Conservation (phyloP, 306 rosid species). For the Pachyrhizus erosus region DNA sequence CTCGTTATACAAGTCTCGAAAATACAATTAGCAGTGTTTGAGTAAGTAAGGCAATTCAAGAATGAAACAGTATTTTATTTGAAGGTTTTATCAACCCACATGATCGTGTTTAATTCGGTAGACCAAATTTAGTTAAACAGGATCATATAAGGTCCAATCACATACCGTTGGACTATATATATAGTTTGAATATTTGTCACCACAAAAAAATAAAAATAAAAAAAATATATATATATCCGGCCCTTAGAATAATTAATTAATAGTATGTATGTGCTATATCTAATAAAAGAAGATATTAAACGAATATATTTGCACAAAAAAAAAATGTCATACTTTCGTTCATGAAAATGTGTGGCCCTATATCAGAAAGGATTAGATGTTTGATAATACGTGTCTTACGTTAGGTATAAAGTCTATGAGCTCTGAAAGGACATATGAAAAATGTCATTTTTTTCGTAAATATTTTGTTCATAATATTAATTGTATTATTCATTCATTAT, state of each 20-base stretch:
- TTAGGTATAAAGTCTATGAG: slow-evolving; percentile 38
- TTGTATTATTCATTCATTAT: background rate
- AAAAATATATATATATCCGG: background rate
- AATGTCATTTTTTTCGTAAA: background rate
- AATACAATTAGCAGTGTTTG: background rate
- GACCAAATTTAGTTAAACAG: slow-evolving; percentile 30
- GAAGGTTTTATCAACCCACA: background rate
- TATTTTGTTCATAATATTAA: background rate
- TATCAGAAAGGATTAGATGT: slow-evolving; percentile 24
- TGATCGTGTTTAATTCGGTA: slow-evolving; percentile 26
- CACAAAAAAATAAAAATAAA: background rate
- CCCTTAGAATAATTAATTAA: background rate
- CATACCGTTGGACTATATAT: background rate
- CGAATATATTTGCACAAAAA: background rate
- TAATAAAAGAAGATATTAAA: background rate
- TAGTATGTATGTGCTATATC: background rate
- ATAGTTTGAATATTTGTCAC: slow-evolving; percentile 29
- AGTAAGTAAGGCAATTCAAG: background rate
- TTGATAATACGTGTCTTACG: slow-evolving; percentile 32
- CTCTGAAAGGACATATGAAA: slow-evolving; percentile 40
- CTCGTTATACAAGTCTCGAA: background rate
- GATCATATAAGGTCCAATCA: slow-evolving; percentile 10
- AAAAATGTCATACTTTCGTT: background rate
- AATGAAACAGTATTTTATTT: slow-evolving; percentile 15
- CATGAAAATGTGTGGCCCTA: slow-evolving; percentile 12